Base-by-base conservation (phyloP, 768 basidiomycete genomes). In the Lactifluus echinatus region DNA sequence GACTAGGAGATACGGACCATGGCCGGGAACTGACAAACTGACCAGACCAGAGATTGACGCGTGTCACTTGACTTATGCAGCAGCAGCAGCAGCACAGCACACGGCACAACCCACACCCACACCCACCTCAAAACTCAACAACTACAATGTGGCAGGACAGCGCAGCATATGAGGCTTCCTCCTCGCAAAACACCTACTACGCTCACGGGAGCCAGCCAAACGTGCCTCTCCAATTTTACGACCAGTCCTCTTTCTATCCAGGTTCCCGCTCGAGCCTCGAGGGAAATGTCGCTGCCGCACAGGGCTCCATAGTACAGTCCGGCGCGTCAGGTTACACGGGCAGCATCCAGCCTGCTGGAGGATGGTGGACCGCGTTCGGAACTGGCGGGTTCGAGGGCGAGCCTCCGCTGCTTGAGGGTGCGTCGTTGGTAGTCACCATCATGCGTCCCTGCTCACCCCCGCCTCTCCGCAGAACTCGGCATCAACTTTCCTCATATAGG, bases 401-500 rank as follows among this genome's bases (percentile, higher is more conserved):
- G 67, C 90, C 93, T 48, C 93, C 95, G 34, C 73, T 99, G 66
- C 80, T 99, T 51, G 85, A 99, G 82, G 95, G 95, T 92, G 63
- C 65, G 76, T 71, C 34, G 23, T 33, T 37, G 53, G 17, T 33
- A 4, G 34, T 42, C 2, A 17, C 23, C 15, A 51, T 51, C 36
- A 36, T 36, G 23, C 19, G 7, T 15, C 4, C 50, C 57, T 54
- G 53, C 17, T 56, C 21, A 55, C 34, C 10, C 8, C 45, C 26
- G 17, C 19, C 12, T 19, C 7, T 52, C 14, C 66, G n/a, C n/a
- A 98, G 96, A 98, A 69, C 83, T 99, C 34, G 96, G 96, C 39
- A 94, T 99, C 69, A 98, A 99, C 74, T 96, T 98, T 64, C 82
- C 84, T 34, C 96, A 99, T 69, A 98, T 99, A 72, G 82, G 87